A percentile compares a stretch with the other conserved stretches of the same genome.
phyloP scores from a whole-genome alignment of 371 early-diverging fungal species.

The Phascolomyces articulosus region DNA sequence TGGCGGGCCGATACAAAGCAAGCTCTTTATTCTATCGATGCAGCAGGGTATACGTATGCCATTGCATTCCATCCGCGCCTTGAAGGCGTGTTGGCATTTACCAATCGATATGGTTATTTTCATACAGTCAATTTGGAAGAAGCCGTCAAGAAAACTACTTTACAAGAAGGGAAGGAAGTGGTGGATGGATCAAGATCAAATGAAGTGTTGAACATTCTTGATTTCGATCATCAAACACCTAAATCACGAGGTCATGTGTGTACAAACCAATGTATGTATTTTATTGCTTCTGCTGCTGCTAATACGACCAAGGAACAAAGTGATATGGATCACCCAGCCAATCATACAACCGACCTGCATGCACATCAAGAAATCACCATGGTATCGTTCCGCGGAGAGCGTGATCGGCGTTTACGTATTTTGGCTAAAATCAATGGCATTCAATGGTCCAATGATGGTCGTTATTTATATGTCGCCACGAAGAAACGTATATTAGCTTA shows the following conservation, averaged over 20 bases:
- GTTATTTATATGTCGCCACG: constrained; percentile 56
- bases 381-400: constrained; percentile 62
- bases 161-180: no score
- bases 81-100: constrained; percentile 57
- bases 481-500: constrained; percentile 60
- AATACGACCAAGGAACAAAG: not conserved
- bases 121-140: constrained; percentile 57
- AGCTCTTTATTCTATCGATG: constrained; percentile 47
- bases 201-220: constrained; percentile 14
- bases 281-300: not conserved
- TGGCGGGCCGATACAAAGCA: constrained; percentile 52
- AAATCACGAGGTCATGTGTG: constrained; percentile 11
- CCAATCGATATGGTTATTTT: constrained; percentile 63
- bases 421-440: constrained; percentile 62
- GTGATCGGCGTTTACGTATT: constrained; percentile 49
- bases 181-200: constrained; percentile 3
- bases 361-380: constrained; percentile 59
- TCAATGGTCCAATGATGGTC: constrained; percentile 60
- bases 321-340: constrained; percentile 9
- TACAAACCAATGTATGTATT: not conserved
- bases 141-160: no score
- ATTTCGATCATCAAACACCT: constrained; percentile 11
- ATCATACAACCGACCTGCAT: constrained; percentile 21
- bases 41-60: constrained; percentile 53
- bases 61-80: constrained; percentile 58